Conservation (phyloP, 805 yeast species). For the Nakazawaea holstii region DNA sequence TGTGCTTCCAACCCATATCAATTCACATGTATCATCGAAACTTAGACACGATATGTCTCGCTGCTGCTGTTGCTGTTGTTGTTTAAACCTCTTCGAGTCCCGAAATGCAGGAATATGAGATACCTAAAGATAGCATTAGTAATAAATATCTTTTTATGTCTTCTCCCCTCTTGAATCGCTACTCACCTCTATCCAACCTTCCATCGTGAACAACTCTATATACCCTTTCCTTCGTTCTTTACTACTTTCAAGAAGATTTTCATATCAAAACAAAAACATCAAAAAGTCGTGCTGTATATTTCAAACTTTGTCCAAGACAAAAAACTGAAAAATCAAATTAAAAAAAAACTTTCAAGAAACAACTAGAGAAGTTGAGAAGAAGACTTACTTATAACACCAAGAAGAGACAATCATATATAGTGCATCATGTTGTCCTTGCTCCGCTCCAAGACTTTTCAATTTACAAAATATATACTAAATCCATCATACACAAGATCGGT, state of each 20-base stretch:
- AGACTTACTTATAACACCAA: no score
- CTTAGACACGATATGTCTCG: slow-evolving; percentile 26
- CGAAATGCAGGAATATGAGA: slow-evolving; percentile 23
- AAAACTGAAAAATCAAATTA: neutral
- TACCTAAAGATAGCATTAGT: slow-evolving; percentile 20
- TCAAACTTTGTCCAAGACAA: neutral
- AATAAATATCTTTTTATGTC: neutral
- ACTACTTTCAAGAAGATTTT: no score
- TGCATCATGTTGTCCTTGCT: slow-evolving; percentile 1
- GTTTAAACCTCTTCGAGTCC: slow-evolving; percentile 18
- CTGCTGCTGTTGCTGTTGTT: slow-evolving; percentile 15
- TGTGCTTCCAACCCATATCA: slow-evolving; percentile 82
- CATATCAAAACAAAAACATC: neutral
- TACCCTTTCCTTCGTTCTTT: neutral
- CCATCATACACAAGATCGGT: neutral
- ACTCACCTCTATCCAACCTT: slow-evolving; percentile 48
- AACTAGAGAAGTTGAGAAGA: neutral
- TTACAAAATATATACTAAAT: neutral
- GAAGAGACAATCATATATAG: neutral
- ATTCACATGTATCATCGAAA: slow-evolving; percentile 70
- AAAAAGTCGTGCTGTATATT: neutral
- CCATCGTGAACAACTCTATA: slow-evolving; percentile 26
- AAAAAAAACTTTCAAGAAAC: neutral
- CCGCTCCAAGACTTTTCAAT: neutral
- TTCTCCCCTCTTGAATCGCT: neutral